Base-by-base conservation (phyloP, 2,329 filamentous ascomycete genomes). In the Claviceps spartinae region DNA sequence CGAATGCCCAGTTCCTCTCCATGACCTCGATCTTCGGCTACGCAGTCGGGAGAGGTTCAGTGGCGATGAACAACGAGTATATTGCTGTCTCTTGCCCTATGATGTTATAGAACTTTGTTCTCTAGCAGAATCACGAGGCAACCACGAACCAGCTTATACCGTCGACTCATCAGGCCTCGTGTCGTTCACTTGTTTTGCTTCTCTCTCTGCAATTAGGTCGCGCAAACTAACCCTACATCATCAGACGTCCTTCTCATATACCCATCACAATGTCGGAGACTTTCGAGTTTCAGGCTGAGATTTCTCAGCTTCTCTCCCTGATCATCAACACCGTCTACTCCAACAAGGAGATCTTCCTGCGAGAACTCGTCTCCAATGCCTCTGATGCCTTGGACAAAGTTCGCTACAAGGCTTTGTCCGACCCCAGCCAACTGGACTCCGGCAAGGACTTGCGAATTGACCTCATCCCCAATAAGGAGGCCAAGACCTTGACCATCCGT, bases 261-360 rank as follows among this genome's bases (percentile, higher is more conserved):
- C 62, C 69, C 72, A 67, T 68, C 74, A 86, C 71, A 71, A 95
- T 95, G 88, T 75, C 88, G 73, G 90, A 97, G 80, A 96, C 90
- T 63, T 98, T 98, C 78, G 91, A 97, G 86, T 98, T 97, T 81
- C 93, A 98, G 86, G 93, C 93, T 86, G 93, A 98, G 87, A 98
- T 98, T 72, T 97, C 91, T 86, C 93, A 98, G 88, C 88, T 98
- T 62, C 86, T 98, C 70, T 89, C 85, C 63, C 87, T 98, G 72
- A 98, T 98, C 77, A 98, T 98, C 83, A 98, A 98, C 87, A 97
- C 93, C 62, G 93, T 98, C 78, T 98, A 97, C 82, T 96, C 90
- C 65, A 98, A 98, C 86, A 98, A 98, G 82, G 93, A 97, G 78
- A 97, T 98, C 71, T 98, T 98, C 85, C 78, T 98, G 66, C 81